Conservation (phyloP, 2,329 filamentous ascomycete genomes). For the Colletotrichum australisinense region DNA sequence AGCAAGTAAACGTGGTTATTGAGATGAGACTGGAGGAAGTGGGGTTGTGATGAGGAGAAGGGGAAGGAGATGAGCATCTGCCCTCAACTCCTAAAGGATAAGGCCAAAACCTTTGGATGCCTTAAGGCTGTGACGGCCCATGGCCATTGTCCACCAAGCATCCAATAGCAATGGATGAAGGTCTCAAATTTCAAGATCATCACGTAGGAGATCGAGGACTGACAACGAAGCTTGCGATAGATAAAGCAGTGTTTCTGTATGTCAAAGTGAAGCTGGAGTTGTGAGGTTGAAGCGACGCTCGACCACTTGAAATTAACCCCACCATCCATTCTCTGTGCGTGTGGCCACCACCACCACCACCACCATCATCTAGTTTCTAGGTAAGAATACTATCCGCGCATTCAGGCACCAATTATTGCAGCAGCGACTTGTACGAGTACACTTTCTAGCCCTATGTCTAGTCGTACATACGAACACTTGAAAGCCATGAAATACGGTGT, state of each 20-base stretch:
- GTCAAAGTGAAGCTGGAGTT: neutral
- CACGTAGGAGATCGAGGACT: neutral
- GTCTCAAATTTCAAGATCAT: neutral
- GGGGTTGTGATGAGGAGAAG: constrained; percentile 3
- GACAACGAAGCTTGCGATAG: neutral
- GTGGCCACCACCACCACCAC: neutral
- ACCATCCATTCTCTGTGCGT: neutral
- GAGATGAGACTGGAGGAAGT: constrained; percentile 8
- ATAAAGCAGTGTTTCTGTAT: neutral
- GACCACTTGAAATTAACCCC: neutral
- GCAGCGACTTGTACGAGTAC: neutral
- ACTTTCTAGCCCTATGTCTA: neutral
- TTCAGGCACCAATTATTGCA: neutral
- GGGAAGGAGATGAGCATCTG: constrained; percentile 3
- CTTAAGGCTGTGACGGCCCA: neutral
- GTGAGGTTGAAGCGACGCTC: neutral
- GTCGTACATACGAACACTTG: neutral
- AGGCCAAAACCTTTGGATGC: constrained; percentile 28
- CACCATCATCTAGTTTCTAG: neutral
- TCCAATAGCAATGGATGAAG: neutral
- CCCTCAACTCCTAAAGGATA: constrained; percentile 22
- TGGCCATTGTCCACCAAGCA: neutral
- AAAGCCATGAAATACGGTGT: neutral
- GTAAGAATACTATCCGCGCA: no score
- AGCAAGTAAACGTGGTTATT: neutral